Conservation (phyloP, 805 yeast genomes). For the Hemisphaericaspora nanyangensis region DNA sequence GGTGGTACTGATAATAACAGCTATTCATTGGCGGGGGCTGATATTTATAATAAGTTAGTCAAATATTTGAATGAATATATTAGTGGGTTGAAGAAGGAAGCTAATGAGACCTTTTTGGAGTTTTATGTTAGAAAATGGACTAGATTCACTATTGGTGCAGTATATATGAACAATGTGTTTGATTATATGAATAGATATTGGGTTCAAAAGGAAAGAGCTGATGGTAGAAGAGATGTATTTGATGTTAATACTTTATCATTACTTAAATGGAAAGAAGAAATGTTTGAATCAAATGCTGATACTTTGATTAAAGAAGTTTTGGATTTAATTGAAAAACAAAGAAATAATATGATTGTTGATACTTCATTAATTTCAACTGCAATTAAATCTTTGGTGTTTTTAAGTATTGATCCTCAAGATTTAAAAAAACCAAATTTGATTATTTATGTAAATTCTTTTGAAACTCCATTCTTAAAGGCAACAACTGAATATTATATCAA, state of each 20-base stretch:
- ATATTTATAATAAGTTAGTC: conserved; percentile 71
- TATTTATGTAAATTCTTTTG: conserved; percentile 79
- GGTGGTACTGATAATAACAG: conserved; percentile 18
- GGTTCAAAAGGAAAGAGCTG: conserved; percentile 94
- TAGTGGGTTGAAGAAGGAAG: conserved; percentile 43
- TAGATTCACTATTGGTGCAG: conserved; percentile 86
- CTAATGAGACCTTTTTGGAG: conserved; percentile 66
- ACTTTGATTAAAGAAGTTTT: conserved; percentile 66
- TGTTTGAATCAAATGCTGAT: conserved; percentile 67
- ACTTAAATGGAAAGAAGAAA: conserved; percentile 79
- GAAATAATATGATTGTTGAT: conserved; percentile 73
- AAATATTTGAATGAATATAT: conserved; percentile 63
- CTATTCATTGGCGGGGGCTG: conserved; percentile 77
- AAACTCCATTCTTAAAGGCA: conserved; percentile 66
- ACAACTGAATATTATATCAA: conserved; percentile 63
- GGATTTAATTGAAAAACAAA: conserved; percentile 69
- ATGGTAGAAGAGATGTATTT: conserved; percentile 83
- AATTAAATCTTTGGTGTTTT: conserved; percentile 78
- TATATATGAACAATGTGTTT: conserved; percentile 85
- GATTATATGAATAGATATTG: conserved; percentile 96
- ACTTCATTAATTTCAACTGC: conserved; percentile 65
- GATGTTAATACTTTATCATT: conserved; percentile 89
- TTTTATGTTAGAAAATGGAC: conserved; percentile 88
- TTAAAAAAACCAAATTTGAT: conserved; percentile 78
- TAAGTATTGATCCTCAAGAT: conserved; percentile 90